Base-by-base conservation (phyloP, 1,139 yeast genomes). In the Casaregolazyma lundiana region DNA sequence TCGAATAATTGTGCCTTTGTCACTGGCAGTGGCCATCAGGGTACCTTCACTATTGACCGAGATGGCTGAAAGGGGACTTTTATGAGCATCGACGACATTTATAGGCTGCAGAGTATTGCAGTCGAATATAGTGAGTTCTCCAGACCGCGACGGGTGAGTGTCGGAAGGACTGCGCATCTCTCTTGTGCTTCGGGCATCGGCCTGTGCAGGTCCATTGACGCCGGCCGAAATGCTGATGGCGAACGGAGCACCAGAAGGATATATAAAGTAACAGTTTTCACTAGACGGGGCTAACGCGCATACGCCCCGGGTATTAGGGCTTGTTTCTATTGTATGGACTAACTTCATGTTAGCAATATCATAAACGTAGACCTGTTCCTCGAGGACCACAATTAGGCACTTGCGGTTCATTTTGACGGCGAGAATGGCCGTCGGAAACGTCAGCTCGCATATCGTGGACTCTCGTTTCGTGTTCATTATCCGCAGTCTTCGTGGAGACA, bases 21-120 rank as follows among this genome's bases (percentile, higher is more conserved):
- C 96, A 15, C 96, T 86, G 0, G 97, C 96, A 0, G 97, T 89
- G 1, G 97, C 97, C 43, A 92, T 70, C 43, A 88, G 65, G 0
- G 82, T 72, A 0, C 98, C 98, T 61, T 89, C 95, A 39, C 73
- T 71, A 54, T 92, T 87, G 46, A 92, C 70, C 0, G 89, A 72
- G 52, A 90, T 70, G 0, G 90, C 84, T 0, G 97, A 90, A 46
- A 92, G 70, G 11, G 85, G 79, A 1, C 95, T 81, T 59, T 88
- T 87, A 64, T 92, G 98, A 0, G 98, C 98, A 59, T 88, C 96
- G 35, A 92, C 82, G 1, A 90, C 96, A 50, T 88, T 83, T 17
- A 86, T 69, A 0, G 97, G 97, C 58, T 88, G 95, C 48, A 90
- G 64, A 0, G 86, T 73, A 41, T 76, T 70, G 34, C 90, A 77